These are phyloP conservation scores for Bacidia rubella DNA, from an alignment of 495 filamentous ascomycete species.

Conservation along the genomic window DNA sequence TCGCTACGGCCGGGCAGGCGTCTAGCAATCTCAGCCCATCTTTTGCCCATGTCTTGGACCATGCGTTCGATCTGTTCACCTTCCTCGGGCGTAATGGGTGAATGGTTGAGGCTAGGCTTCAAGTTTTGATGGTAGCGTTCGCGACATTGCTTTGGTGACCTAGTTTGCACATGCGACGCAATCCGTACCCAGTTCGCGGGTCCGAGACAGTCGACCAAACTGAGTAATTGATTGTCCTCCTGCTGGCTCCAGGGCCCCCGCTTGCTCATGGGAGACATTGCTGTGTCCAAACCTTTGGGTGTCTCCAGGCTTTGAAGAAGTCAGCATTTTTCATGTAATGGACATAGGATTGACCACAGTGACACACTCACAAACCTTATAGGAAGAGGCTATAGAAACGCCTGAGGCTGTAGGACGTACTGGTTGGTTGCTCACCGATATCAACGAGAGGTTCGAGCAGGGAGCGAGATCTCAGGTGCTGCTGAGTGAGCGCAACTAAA, in stretches of 20 bases:
- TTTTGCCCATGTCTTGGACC: slow-evolving; percentile 71
- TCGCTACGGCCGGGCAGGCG: slow-evolving; percentile 79
- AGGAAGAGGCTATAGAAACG: too few species aligned
- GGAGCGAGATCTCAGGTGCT: too few species aligned
- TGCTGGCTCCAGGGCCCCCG: slow-evolving; percentile 80
- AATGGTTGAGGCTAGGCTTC: slow-evolving; percentile 79
- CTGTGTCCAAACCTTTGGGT: background rate
- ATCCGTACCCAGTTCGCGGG: slow-evolving; percentile 90
- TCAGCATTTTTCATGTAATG: background rate
- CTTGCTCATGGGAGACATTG: slow-evolving; percentile 35
- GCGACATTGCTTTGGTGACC: slow-evolving; percentile 90
- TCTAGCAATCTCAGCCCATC: slow-evolving; percentile 92
- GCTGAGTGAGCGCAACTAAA: too few species aligned
- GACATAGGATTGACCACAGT: too few species aligned
- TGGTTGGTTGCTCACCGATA: too few species aligned
- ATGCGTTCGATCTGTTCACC: slow-evolving; percentile 67
- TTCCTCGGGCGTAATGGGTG: slow-evolving; percentile 85
- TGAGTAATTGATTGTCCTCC: slow-evolving; percentile 62
- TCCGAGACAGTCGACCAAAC: slow-evolving; percentile 62
- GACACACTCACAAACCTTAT: too few species aligned
- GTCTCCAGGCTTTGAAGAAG: background rate
- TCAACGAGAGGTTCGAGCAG: too few species aligned
- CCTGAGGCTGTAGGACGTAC: too few species aligned
- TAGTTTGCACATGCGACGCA: slow-evolving; percentile 56
- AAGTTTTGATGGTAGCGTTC: slow-evolving; percentile 94